Evolutionary conservation across 352 stramenopile genomes (phyloP).

Genomic region (Pythium myriotylum): DNA sequence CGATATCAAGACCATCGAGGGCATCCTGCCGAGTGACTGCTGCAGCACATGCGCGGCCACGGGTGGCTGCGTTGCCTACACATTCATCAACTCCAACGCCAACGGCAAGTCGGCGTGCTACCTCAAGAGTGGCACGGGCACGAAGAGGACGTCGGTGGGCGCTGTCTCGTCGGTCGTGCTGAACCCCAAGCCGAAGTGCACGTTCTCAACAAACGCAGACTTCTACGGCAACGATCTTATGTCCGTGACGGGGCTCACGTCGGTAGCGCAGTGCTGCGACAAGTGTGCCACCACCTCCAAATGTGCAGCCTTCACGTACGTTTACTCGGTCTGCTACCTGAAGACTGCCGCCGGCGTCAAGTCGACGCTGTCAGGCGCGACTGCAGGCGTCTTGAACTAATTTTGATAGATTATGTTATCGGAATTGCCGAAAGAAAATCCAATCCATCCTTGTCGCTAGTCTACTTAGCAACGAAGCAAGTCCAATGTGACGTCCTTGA

Average conservation of each 20-base stretch:
- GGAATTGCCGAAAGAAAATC: too few species aligned
- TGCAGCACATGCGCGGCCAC: neutral
- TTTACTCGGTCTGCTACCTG: neutral
- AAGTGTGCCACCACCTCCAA: neutral
- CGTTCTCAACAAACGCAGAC: neutral
- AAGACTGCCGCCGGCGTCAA: neutral
- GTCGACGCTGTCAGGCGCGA: neutral
- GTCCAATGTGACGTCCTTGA: too few species aligned
- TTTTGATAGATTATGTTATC: too few species aligned
- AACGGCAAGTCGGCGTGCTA: constrained; percentile 4
- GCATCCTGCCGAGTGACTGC: constrained; percentile 4
- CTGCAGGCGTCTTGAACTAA: constrained; percentile 1
- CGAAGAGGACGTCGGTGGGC: too few species aligned
- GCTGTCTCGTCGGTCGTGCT: neutral
- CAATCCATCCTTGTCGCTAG: too few species aligned
- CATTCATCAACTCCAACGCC: neutral
- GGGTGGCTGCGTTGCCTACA: constrained; percentile 2
- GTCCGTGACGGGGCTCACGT: neutral
- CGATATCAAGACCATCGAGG: constrained; percentile 9
- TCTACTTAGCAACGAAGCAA: too few species aligned
- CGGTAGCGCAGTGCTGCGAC: constrained; percentile 1
- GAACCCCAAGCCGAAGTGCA: neutral
- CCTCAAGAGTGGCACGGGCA: too few species aligned
- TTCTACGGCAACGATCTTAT: constrained; percentile 2
- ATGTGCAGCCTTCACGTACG: constrained; percentile 4